These are phyloP conservation scores for Boletus vinaceobasis DNA, from an alignment of 768 basidiomycete species.

Conservation along the genomic window DNA sequence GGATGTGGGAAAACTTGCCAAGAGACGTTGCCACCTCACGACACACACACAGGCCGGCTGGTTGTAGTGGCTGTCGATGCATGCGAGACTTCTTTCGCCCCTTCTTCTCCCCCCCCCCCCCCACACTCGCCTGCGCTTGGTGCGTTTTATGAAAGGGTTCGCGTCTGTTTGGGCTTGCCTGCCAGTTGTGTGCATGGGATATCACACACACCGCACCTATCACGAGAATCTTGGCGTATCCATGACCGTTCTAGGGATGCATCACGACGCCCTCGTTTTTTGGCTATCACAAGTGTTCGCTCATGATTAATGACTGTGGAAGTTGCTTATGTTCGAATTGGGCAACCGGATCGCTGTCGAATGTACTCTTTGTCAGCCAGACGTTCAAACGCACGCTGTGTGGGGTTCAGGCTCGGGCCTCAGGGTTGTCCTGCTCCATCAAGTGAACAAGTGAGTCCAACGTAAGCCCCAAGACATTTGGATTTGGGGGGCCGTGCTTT, in stretches of 20 bases:
- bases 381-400: not conserved
- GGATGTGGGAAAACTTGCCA: too few species aligned
- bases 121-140: not conserved
- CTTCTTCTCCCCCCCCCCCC: not conserved
- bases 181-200: not conserved
- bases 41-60: not conserved
- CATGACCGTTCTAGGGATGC: constrained; percentile 8
- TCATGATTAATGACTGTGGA: not conserved
- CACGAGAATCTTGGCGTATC: constrained; percentile 7
- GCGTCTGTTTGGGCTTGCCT: not conserved
- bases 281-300: too few species aligned
- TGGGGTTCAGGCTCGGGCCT: not conserved
- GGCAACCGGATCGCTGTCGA: too few species aligned
- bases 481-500: not conserved
- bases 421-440: not conserved
- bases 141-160: not conserved
- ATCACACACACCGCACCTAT: constrained; percentile 4
- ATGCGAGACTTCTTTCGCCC: constrained; percentile 1
- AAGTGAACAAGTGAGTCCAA: not conserved
- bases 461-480: constrained; percentile 1
- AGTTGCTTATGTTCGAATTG: too few species aligned
- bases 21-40: too few species aligned
- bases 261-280: not conserved
- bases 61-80: not conserved
- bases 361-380: not conserved